Evolutionary conservation across 2,329 filamentous ascomycete genomes (phyloP), one percentile per base, ranked within the genome.

Genomic region (Hypoxylon sp.): DNA sequence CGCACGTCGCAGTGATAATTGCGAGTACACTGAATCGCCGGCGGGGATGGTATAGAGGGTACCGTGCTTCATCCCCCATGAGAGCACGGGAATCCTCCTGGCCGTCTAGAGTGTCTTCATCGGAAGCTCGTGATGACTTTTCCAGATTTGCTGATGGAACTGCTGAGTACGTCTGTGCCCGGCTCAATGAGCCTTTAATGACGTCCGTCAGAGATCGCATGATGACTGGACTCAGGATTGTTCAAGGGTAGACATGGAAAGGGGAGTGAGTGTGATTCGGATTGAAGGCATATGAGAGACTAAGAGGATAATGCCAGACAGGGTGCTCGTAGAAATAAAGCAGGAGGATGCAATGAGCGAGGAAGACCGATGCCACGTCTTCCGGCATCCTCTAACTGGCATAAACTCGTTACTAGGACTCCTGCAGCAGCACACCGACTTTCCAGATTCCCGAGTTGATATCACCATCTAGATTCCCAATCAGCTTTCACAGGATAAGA

Each of bases 101-200:
- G n/a, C 30, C 30, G 3, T 53, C 30, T 53, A 33, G 49, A 37
- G 49, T 51, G 8, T 33, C 13, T 35, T 53, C 49, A 37, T 53
- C 49, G 7, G 31, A 53, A 22, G 7, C 25, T 22, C 49, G 14
- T 37, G 31, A 53, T 22, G 49, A 35, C 8, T 53, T 53, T n/a
- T 53, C 49, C n/a, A 53, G 6, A 22, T 13, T 35, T 3, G 14
- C 49, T 7, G 49, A 27, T 37, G 49, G 33, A 6, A 53, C 49
- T 13, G 49, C 49, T 11, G 49, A 53, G 13, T 53, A 53, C 22
- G 49, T 53, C 49, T 53, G 49, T 35, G 30, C 30, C 3, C 30
- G 49, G 17, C 31, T n/a, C 3, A 53, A 3, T 7, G 49, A 35
- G 17, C 30, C 30, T 3, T 53, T 53, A 8, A 53, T 53, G 49